phyloP scores from a whole-genome alignment of 805 yeast genomes.

The Metschnikowia bowlesiae region DNA sequence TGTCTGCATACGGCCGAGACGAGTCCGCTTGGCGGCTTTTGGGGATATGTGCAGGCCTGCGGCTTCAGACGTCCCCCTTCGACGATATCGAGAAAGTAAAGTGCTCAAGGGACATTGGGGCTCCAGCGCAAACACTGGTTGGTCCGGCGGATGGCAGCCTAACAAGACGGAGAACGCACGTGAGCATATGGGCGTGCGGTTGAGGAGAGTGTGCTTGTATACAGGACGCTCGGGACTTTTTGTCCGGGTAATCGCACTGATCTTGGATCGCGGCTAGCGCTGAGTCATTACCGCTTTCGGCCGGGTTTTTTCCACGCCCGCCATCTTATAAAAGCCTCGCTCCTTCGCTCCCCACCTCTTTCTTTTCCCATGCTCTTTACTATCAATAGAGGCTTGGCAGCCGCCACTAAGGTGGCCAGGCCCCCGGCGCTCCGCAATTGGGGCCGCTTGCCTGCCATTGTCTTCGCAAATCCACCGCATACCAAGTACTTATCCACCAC shows the following conservation, averaged over 20 bases:
- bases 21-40: too few species aligned
- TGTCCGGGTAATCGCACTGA: constrained; percentile 19
- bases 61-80: too few species aligned
- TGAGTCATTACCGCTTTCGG: constrained; percentile 23
- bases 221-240: not conserved
- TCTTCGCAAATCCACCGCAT: not conserved
- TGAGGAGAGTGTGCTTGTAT: too few species aligned
- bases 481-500: constrained; percentile 2
- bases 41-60: too few species aligned
- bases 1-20: too few species aligned
- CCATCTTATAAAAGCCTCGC: constrained; percentile 12
- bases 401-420: not conserved
- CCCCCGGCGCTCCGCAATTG: not conserved
- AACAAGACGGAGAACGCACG: too few species aligned
- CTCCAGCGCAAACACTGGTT: too few species aligned
- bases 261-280: constrained; percentile 23
- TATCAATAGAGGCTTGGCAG: constrained; percentile 5
- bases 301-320: constrained; percentile 11
- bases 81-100: too few species aligned
- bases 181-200: too few species aligned
- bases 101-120: too few species aligned
- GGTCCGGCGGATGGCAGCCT: too few species aligned
- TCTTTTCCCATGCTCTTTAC: constrained; percentile 10
- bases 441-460: not conserved
- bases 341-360: not conserved